Conservation (phyloP, 2,329 filamentous ascomycete species). For the Neofusicoccum sp. region DNA sequence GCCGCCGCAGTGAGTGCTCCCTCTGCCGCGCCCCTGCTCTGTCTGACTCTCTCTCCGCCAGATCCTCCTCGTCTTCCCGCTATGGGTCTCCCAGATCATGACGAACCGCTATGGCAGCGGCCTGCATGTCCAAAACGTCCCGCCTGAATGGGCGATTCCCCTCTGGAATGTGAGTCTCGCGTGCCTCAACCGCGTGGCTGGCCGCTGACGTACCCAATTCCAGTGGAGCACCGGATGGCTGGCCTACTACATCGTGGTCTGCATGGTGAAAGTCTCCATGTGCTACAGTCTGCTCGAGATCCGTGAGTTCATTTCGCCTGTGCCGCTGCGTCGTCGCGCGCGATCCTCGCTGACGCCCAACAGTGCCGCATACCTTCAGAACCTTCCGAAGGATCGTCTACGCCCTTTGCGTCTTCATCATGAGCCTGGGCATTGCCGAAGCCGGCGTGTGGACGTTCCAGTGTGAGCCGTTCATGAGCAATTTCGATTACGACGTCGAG, state of each 20-base stretch:
- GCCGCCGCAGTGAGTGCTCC: slow-evolving; percentile 7
- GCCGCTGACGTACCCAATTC: background rate
- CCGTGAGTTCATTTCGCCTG: background rate
- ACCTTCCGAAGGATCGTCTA: background rate
- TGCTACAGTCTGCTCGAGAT: slow-evolving; percentile 18
- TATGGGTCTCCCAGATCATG: slow-evolving; percentile 12
- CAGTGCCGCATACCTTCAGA: slow-evolving; percentile 12
- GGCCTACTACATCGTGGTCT: slow-evolving; percentile 15
- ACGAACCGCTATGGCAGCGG: slow-evolving; percentile 16
- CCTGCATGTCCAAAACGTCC: slow-evolving; percentile 11
- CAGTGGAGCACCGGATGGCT: slow-evolving; percentile 13
- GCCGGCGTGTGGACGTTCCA: slow-evolving; percentile 13
- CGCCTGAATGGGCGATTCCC: background rate
- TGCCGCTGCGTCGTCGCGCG: background rate
- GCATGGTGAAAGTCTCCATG: slow-evolving; percentile 17
- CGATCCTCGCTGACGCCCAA: background rate
- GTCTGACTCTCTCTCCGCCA: background rate
- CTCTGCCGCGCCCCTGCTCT: background rate
- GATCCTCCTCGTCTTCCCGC: slow-evolving; percentile 10
- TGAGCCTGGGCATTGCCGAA: slow-evolving; percentile 14
- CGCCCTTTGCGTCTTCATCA: background rate
- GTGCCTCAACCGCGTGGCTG: no score
- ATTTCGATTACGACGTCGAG: slow-evolving; percentile 11
- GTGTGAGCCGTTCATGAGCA: slow-evolving; percentile 15
- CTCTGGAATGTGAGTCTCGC: slow-evolving; percentile 9